These are phyloP conservation scores for Sherardia arvensis DNA, from an alignment of 257 asterid species.

Conservation along the genomic window DNA sequence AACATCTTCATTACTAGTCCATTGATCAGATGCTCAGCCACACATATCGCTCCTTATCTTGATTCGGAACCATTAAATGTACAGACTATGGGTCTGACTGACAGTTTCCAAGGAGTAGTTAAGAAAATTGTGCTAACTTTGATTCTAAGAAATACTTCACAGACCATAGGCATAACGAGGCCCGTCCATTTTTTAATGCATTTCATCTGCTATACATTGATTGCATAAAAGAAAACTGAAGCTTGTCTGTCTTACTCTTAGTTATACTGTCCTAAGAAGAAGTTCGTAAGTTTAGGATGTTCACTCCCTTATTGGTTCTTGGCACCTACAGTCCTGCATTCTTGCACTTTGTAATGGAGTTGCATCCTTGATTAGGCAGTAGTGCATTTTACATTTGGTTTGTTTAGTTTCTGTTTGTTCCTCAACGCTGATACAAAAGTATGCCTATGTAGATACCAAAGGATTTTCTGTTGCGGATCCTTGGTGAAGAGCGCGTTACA, in stretches of 20 bases:
- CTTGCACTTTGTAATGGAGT: neutral
- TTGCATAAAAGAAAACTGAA: neutral
- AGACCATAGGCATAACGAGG: neutral
- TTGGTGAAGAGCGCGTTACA: slow-evolving; percentile 68
- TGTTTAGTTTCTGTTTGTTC: neutral
- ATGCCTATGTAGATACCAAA: slow-evolving; percentile 48
- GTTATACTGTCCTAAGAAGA: neutral
- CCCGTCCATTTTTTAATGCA: neutral
- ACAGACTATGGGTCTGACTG: neutral
- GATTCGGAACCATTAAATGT: neutral
- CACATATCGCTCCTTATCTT: neutral
- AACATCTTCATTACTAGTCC: too few species aligned
- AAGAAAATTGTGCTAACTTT: neutral
- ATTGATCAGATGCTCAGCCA: neutral
- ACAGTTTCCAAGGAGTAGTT: neutral
- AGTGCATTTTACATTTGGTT: neutral
- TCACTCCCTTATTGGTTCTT: neutral
- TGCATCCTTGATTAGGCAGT: neutral
- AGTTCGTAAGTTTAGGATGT: too few species aligned
- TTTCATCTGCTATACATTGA: neutral
- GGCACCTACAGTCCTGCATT: neutral
- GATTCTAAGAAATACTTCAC: neutral
- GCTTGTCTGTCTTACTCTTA: neutral
- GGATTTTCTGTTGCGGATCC: slow-evolving; percentile 59
- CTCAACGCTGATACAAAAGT: neutral